Evolutionary conservation across 2,329 filamentous ascomycete species (phyloP).

Genomic region (Fonsecaea pedrosoi): DNA sequence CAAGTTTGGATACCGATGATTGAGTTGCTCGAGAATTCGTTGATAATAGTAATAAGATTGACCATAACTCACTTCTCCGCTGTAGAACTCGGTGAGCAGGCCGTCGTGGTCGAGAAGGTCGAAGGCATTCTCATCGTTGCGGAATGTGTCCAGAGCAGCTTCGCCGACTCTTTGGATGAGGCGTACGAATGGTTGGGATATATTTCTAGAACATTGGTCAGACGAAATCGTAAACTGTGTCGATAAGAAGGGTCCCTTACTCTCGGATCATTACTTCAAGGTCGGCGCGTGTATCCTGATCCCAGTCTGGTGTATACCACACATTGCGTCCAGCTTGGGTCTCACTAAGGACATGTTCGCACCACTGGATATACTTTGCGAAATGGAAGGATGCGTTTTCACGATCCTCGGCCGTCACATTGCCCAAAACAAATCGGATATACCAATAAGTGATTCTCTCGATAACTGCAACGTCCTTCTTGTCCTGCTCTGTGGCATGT

Average conservation of each 20-base stretch:
- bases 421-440: conserved; percentile 7
- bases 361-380: conserved; percentile 15
- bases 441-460: conserved; percentile 18
- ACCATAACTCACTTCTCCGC: conserved; percentile 11
- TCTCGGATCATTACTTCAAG: conserved; percentile 8
- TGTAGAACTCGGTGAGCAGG: conserved; percentile 6
- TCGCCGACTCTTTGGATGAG: conserved; percentile 10
- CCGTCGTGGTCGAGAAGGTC: conserved; percentile 15
- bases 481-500: conserved; percentile 13
- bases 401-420: conserved; percentile 9
- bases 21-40: conserved; percentile 10
- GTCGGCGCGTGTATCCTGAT: background rate
- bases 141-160: conserved; percentile 5
- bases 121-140: conserved; percentile 10
- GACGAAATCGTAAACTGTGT: background rate
- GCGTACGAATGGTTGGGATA: conserved; percentile 13
- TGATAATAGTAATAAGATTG: conserved; percentile 13
- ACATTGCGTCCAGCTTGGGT: background rate
- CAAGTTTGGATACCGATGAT: conserved; percentile 37
- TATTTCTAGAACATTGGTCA: conserved; percentile 15
- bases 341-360: conserved; percentile 4
- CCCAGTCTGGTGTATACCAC: background rate
- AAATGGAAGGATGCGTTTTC: conserved; percentile 14
- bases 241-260: conserved; percentile 10
- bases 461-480: conserved; percentile 10